Evolutionary conservation across 495 filamentous ascomycete species (phyloP).

Genomic region (Trichoderma asperelloides): DNA sequence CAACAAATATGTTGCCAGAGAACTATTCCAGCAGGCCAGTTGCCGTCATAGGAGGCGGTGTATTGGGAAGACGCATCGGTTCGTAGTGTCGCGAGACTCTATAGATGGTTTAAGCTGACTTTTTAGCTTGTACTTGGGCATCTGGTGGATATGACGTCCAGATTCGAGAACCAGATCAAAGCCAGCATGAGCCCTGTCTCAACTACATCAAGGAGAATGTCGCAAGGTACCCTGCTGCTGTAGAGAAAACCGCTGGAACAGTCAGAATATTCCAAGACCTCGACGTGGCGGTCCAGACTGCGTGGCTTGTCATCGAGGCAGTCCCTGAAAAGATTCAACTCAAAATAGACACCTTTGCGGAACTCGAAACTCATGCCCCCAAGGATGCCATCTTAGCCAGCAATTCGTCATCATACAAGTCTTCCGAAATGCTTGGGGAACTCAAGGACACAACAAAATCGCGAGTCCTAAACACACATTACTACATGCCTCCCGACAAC

Average conservation of each 20-base stretch:
- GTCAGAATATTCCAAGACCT: not conserved
- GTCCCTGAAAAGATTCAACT: conserved; percentile 45
- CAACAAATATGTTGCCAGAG: not conserved
- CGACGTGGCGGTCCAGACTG: not conserved
- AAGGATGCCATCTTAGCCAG: conserved; percentile 42
- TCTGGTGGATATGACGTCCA: not conserved
- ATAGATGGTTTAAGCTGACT: not conserved
- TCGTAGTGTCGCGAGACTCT: not conserved
- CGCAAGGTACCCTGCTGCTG: not conserved
- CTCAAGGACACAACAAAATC: conserved; percentile 14
- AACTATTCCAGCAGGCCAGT: not conserved
- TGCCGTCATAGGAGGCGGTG: not conserved
- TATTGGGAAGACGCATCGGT: not conserved
- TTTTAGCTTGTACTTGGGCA: not conserved
- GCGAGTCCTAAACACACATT: conserved; percentile 46
- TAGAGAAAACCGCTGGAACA: not conserved
- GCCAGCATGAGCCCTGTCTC: not conserved
- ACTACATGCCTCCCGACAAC: conserved; percentile 46
- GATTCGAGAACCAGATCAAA: not conserved
- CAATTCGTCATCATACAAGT: conserved; percentile 22
- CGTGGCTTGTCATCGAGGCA: conserved; percentile 47
- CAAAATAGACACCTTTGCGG: conserved; percentile 41
- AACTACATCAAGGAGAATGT: not conserved
- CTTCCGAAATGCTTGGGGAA: conserved; percentile 13
- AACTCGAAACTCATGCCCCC: conserved; percentile 34